These are phyloP conservation scores for Planoprotostelium fungivorum DNA, from an alignment of 78 protist species.

Conservation along the genomic window DNA sequence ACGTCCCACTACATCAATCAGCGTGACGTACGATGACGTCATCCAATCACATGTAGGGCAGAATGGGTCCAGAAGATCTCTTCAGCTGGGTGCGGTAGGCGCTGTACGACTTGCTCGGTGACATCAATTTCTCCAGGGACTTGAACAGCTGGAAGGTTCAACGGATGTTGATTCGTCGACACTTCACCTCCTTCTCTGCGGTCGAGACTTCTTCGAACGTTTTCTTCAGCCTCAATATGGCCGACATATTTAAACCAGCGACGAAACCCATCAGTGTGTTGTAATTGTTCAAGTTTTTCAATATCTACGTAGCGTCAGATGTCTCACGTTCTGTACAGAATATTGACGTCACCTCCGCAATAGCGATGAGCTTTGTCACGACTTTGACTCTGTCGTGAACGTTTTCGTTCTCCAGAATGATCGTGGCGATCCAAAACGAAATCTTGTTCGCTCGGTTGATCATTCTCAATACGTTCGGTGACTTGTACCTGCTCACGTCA, in stretches of 20 bases:
- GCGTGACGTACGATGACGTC: background rate
- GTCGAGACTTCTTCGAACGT: slow-evolving; percentile 43
- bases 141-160: slow-evolving; percentile 3
- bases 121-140: slow-evolving; percentile 43
- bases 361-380: slow-evolving; percentile 32
- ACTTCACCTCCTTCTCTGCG: background rate
- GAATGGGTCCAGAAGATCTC: slow-evolving; percentile 5
- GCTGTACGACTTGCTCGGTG: slow-evolving; percentile 35
- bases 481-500: background rate
- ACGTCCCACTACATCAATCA: background rate
- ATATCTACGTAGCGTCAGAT: background rate
- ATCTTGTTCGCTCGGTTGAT: slow-evolving; percentile 52
- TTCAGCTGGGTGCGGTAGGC: slow-evolving; percentile 30
- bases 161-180: background rate
- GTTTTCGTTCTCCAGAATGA: slow-evolving; percentile 48
- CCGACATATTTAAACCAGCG: slow-evolving; percentile 52
- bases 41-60: slow-evolving; percentile 39
- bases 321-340: background rate
- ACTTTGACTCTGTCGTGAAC: slow-evolving; percentile 29
- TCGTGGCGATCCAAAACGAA: slow-evolving; percentile 52
- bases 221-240: slow-evolving; percentile 40
- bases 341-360: slow-evolving; percentile 27
- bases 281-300: slow-evolving; percentile 56
- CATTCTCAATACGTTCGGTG: slow-evolving; percentile 48
- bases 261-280: slow-evolving; percentile 46